These are phyloP conservation scores for Quercus rubra DNA, from an alignment of 306 rosid genomes.

Conservation along the genomic window DNA sequence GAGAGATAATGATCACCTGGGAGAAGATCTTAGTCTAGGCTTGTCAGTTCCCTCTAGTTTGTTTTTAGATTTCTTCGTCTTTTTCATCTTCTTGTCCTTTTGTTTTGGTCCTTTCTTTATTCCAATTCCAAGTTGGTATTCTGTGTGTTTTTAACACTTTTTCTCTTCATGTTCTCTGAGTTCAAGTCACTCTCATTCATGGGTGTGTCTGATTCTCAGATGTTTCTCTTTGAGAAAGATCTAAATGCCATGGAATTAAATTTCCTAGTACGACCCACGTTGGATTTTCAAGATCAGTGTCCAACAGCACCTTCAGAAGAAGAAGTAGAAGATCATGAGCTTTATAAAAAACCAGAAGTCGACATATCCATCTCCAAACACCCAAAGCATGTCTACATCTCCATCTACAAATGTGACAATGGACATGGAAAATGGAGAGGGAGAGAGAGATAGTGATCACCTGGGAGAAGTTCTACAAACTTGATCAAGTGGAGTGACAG, in stretches of 20 bases:
- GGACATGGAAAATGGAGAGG: no score
- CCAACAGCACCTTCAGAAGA: not conserved
- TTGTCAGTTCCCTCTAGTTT: no score
- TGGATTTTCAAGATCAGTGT: not conserved
- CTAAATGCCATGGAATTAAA: constrained; percentile 28
- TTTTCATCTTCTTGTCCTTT: constrained; percentile 2
- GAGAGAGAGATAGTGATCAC: no score
- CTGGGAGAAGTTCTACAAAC: no score
- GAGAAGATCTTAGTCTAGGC: no score
- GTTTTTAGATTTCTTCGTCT: not conserved
- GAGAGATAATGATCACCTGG: no score
- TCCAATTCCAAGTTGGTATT: no score
- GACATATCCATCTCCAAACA: no score
- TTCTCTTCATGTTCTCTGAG: not conserved
- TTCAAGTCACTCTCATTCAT: constrained; percentile 22
- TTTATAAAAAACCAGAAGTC: no score
- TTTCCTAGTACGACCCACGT: constrained; percentile 15
- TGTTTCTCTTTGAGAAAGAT: constrained; percentile 40
- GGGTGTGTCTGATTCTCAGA: constrained; percentile 32
- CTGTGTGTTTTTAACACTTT: not conserved
- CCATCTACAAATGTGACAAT: no score
- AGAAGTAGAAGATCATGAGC: not conserved
- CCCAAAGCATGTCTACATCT: no score
- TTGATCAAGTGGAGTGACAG: no score
- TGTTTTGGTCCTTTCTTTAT: not conserved